A percentile compares a stretch with the other conserved stretches of the same genome.
Conservation (phyloP, 2,329 filamentous ascomycete species). For the Hypoxylon sp. region DNA sequence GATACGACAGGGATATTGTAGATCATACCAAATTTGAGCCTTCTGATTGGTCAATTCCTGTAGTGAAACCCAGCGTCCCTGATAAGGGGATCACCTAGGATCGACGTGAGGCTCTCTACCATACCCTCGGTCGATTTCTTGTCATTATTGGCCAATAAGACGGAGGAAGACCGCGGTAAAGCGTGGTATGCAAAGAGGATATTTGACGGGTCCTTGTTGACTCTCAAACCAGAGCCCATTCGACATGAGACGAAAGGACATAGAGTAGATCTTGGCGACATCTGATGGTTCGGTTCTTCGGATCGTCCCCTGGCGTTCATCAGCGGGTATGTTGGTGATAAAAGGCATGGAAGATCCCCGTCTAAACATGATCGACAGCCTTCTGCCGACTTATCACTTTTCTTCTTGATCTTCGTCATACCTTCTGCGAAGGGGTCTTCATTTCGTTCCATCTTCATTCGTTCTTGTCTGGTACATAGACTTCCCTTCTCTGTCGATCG, state of each 20-base stretch:
- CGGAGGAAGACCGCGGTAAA: too few relatives aligned
- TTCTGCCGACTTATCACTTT: constrained; percentile 21
- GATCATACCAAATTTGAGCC: constrained; percentile 31
- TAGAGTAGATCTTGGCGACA: constrained; percentile 7
- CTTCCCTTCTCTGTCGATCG: constrained; percentile 28
- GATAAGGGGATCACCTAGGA: constrained; percentile 24
- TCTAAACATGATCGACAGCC: constrained; percentile 28
- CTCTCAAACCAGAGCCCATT: constrained; percentile 22
- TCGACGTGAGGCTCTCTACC: constrained; percentile 34
- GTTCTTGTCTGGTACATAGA: constrained; percentile 25
- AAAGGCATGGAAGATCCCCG: constrained; percentile 23
- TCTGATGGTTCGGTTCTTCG: constrained; percentile 14
- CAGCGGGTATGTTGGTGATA: constrained; percentile 13
- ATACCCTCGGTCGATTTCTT: constrained; percentile 4
- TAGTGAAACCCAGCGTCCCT: constrained; percentile 39
- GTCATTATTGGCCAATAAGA: constrained; percentile 15
- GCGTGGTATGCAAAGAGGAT: constrained; percentile 12
- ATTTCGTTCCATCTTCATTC: constrained; percentile 25
- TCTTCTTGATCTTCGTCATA: constrained; percentile 15
- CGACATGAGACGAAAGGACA: constrained; percentile 30
- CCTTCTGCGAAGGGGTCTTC: constrained; percentile 36
- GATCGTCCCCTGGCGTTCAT: constrained; percentile 16
- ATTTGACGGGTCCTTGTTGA: constrained; percentile 1
- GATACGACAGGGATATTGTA: constrained; percentile 33
- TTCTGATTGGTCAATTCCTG: constrained; percentile 34